Conservation (phyloP, 805 yeast genomes). For the Candida dajiaensis region DNA sequence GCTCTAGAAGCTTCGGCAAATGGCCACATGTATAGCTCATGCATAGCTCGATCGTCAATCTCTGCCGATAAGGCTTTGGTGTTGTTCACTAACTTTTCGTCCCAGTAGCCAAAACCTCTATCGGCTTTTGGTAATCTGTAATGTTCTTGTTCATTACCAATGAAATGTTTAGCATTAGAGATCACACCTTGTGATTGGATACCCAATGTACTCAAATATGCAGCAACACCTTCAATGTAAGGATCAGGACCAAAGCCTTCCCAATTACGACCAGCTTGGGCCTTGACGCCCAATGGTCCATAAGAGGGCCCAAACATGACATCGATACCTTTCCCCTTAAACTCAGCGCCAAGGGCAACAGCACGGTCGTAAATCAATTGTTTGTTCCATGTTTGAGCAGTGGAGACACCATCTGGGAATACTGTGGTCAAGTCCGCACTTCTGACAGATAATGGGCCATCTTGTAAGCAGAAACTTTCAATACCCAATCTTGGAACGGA, state of each 20-base stretch:
- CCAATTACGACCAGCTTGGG: constrained; percentile 59
- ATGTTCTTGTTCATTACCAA: constrained; percentile 54
- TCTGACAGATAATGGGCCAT: constrained; percentile 53
- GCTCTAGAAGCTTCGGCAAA: constrained; percentile 49
- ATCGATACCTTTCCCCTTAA: constrained; percentile 45
- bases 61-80: constrained; percentile 41
- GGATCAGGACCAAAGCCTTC: constrained; percentile 62
- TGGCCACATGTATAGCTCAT: constrained; percentile 54
- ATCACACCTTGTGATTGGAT: constrained; percentile 49
- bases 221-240: constrained; percentile 49
- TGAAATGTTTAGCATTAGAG: constrained; percentile 52
- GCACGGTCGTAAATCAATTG: constrained; percentile 46
- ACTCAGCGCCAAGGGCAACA: constrained; percentile 47
- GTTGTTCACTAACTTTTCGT: constrained; percentile 12
- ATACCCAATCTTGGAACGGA: constrained; percentile 46
- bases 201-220: constrained; percentile 44
- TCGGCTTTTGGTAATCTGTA: constrained; percentile 32
- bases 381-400: constrained; percentile 48
- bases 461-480: constrained; percentile 48
- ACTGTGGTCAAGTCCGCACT: constrained; percentile 45
- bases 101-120: not conserved
- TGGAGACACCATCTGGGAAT: constrained; percentile 49
- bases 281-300: constrained; percentile 54
- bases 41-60: constrained; percentile 47
- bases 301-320: constrained; percentile 46